These are phyloP conservation scores for Setomelanomma holmii DNA, from an alignment of 2,329 filamentous ascomycete genomes.

Conservation along the genomic window DNA sequence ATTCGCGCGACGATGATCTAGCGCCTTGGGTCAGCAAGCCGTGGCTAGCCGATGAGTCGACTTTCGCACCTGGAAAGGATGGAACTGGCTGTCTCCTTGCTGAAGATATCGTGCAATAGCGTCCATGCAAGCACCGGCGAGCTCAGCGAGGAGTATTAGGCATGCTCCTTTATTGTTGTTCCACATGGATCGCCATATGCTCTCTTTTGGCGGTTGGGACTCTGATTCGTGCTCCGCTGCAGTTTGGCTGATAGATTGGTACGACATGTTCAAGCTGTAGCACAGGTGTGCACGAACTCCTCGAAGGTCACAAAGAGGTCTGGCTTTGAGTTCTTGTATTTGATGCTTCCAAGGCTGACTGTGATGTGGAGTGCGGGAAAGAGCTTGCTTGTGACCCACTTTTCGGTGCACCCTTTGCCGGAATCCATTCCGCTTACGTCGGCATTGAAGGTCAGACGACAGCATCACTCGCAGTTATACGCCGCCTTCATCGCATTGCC, in stretches of 20 bases:
- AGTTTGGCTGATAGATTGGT: not conserved
- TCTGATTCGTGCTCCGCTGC: not conserved
- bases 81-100: constrained; percentile 16
- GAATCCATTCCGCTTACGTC: constrained; percentile 2
- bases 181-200: constrained; percentile 13
- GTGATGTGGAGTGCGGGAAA: not conserved
- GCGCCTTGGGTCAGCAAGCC: constrained; percentile 1
- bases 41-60: not conserved
- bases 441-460: constrained; percentile 2
- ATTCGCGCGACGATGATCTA: constrained; percentile 79
- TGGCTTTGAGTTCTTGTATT: too few relatives aligned
- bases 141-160: constrained; percentile 14
- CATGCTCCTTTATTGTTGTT: constrained; percentile 17
- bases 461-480: constrained; percentile 1
- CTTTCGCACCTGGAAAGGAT: constrained; percentile 14
- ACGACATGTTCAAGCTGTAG: too few relatives aligned
- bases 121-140: constrained; percentile 16
- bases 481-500: not conserved
- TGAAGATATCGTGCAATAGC: constrained; percentile 18
- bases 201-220: not conserved
- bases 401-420: not conserved
- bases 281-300: too few relatives aligned
- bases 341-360: not conserved
- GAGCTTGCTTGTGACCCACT: constrained; percentile 5
- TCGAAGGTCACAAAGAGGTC: too few relatives aligned